Base-by-base conservation (phyloP, 2,329 filamentous ascomycete genomes). In the Helminthosporium solani region DNA sequence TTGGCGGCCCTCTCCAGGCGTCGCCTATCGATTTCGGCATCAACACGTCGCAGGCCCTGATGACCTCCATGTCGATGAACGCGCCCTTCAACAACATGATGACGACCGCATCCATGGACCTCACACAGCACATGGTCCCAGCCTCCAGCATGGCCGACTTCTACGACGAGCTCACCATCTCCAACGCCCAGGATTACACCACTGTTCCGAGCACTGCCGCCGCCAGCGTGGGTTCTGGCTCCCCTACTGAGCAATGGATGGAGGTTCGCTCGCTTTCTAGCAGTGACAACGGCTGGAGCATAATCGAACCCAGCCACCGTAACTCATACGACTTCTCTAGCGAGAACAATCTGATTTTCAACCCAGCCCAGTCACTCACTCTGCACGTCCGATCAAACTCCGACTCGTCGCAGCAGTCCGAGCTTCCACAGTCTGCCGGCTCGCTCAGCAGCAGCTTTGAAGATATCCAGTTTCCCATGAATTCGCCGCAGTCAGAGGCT, bases 231-330 rank as follows among this genome's bases (percentile, higher is more conserved):
- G 67, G 71, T 9, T 73, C 70, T 66, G 85, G 82, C 61, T 91
- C 88, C 30, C 88, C 88, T 1, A 88, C 85, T 1, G 85, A 87
- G 58, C 88, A 86, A 23, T 91, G 89, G 68, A 75, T 96, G 37
- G 91, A 96, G 70, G 88, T 95, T 27, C 96, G 92, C 5, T 96
- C 92, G 6, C 76, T 96, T 34, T 90, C 90, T n/a, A 81, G 80
- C 54, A 88, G 87, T 63, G 90, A 95, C 59, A 88, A 91, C 58
- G 88, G 89, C 47, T 97, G 91, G 91, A 84, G 83, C 40, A 82
- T 87, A 56, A 84, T 96, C 46, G 88, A 94, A 55, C 81, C 83
- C 21, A 55, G 58, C 21, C 63, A 67, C 52, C 85, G 85, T 49
- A 85, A 83, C 50, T 86, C 85, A 30, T 84, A 87, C 57, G 87